Percentiles rank a stretch among this genome's conserved stretches.
These are phyloP conservation scores for Fusarium decemcellulare DNA, from an alignment of 2,329 filamentous ascomycete genomes.

Conservation along the genomic window DNA sequence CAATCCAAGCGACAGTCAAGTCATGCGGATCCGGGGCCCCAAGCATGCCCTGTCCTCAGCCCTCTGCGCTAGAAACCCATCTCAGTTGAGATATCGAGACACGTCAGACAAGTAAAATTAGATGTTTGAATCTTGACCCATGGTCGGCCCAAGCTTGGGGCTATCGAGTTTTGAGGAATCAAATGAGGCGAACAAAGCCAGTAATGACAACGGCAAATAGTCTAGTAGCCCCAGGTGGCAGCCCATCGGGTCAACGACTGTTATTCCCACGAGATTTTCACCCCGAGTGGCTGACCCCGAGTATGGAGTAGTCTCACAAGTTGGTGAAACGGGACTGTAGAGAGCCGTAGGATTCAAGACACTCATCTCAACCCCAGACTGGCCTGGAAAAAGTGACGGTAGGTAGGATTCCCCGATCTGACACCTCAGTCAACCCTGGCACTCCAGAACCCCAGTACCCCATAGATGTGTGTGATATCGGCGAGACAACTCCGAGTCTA, in stretches of 20 bases:
- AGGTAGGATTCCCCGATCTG: background rate
- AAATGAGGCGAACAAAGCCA: background rate
- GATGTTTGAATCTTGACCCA: background rate
- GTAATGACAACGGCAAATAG: background rate
- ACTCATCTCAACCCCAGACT: slow-evolving; percentile 10
- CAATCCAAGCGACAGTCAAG: background rate
- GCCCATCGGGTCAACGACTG: background rate
- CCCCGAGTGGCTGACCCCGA: background rate
- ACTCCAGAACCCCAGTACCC: background rate
- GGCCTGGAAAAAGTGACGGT: background rate
- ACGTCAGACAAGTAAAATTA: background rate
- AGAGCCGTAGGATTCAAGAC: slow-evolving; percentile 7
- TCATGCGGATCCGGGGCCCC: slow-evolving; percentile 6
- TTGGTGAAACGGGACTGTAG: background rate
- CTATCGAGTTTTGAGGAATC: background rate
- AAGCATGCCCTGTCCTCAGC: slow-evolving; percentile 4
- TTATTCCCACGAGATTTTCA: background rate
- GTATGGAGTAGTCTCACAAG: background rate
- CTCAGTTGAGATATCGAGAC: background rate
- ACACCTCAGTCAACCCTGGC: background rate
- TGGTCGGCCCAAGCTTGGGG: slow-evolving; percentile 4
- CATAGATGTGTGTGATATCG: background rate
- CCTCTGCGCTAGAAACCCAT: slow-evolving; percentile 1
- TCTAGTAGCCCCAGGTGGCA: background rate
- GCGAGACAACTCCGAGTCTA: slow-evolving; percentile 1